Percentiles rank a stretch among this genome's conserved stretches.
Conservation (phyloP, 1,284 basidiomycete species). For the Ganoderma lingzhi region DNA sequence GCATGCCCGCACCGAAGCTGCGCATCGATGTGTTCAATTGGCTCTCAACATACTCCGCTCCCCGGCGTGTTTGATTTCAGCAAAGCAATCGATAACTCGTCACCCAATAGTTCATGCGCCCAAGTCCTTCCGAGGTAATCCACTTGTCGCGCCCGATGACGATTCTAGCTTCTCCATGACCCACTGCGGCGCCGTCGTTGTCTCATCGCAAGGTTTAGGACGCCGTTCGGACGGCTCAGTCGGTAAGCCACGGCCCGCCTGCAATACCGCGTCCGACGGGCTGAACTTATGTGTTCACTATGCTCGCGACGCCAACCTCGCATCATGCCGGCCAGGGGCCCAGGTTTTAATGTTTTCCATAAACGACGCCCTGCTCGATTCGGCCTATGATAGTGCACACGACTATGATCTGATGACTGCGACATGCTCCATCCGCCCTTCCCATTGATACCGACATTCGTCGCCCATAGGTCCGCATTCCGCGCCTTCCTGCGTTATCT, state of each 20-base stretch:
- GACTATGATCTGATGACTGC: slow-evolving; percentile 42
- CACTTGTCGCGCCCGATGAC: slow-evolving; percentile 19
- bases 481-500: slow-evolving; percentile 40
- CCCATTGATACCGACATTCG: slow-evolving; percentile 32
- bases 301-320: slow-evolving; percentile 8
- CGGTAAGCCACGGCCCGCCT: slow-evolving; percentile 22
- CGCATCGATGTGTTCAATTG: slow-evolving; percentile 8
- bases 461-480: slow-evolving; percentile 36
- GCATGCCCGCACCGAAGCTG: slow-evolving; percentile 24
- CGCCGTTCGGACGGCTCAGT: slow-evolving; percentile 5
- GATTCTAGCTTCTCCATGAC: slow-evolving; percentile 8
- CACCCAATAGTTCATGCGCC: slow-evolving; percentile 17
- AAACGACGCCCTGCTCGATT: slow-evolving; percentile 37
- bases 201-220: slow-evolving; percentile 3
- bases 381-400: slow-evolving; percentile 40
- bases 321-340: slow-evolving; percentile 35
- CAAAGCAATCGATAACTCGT: slow-evolving; percentile 29
- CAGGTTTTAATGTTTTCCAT: slow-evolving; percentile 40
- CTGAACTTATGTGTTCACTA: slow-evolving; percentile 13
- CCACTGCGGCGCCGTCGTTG: background rate
- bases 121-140: slow-evolving; percentile 16
- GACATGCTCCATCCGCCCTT: slow-evolving; percentile 31
- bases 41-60: slow-evolving; percentile 14
- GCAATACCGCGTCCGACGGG: background rate
- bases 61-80: slow-evolving; percentile 18